Evolutionary conservation across 805 yeast species (phyloP).

Genomic region (Hanseniaspora taiwanica): DNA sequence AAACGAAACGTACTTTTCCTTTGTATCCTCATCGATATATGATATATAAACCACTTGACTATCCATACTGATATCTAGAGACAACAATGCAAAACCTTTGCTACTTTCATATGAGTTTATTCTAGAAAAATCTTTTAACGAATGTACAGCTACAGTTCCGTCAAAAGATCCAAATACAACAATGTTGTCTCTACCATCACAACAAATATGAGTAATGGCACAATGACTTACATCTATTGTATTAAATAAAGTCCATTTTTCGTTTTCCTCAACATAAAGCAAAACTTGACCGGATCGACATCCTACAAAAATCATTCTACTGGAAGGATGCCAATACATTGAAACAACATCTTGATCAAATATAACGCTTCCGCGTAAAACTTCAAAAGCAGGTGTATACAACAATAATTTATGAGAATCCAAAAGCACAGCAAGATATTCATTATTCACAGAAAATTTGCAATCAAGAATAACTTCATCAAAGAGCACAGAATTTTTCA

Average conservation of each 20-base stretch:
- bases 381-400: slow-evolving; percentile 18
- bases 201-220: slow-evolving; percentile 27
- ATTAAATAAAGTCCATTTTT: neutral
- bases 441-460: slow-evolving; percentile 34
- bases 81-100: slow-evolving; percentile 31
- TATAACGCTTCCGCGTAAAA: slow-evolving; percentile 18
- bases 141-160: slow-evolving; percentile 43
- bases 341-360: slow-evolving; percentile 19
- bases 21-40: slow-evolving; percentile 25
- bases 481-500: neutral
- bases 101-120: slow-evolving; percentile 24
- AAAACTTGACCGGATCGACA: slow-evolving; percentile 33
- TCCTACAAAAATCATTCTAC: slow-evolving; percentile 32
- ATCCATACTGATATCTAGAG: slow-evolving; percentile 31
- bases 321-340: slow-evolving; percentile 22
- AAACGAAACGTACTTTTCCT: neutral
- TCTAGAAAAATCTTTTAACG: slow-evolving; percentile 27
- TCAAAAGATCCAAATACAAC: slow-evolving; percentile 44
- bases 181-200: slow-evolving; percentile 41
- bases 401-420: slow-evolving; percentile 26
- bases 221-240: neutral
- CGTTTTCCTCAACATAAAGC: slow-evolving; percentile 6
- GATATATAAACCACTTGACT: slow-evolving; percentile 34
- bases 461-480: slow-evolving; percentile 7
- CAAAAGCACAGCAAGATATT: slow-evolving; percentile 31